These are phyloP conservation scores for Evansstolkia leycettana DNA, from an alignment of 495 filamentous ascomycete species.

Conservation along the genomic window DNA sequence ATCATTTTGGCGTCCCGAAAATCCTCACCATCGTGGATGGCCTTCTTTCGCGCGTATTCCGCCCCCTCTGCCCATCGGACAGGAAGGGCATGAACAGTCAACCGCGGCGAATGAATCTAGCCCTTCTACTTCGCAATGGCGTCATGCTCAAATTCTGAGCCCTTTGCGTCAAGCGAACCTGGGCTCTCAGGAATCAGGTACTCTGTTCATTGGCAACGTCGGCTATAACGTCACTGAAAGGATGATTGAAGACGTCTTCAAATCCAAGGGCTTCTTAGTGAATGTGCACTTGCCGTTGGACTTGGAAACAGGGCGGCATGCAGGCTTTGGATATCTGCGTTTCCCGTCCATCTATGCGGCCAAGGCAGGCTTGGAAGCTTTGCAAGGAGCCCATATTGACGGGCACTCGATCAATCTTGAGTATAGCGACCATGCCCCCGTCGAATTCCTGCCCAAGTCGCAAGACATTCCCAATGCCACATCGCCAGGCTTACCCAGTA, in stretches of 20 bases:
- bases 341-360: slow-evolving; percentile 70
- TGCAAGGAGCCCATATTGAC: slow-evolving; percentile 65
- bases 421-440: slow-evolving; percentile 42
- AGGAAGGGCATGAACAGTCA: neutral
- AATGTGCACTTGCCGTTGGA: slow-evolving; percentile 81
- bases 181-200: too few species aligned
- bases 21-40: slow-evolving; percentile 2
- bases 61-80: slow-evolving; percentile 1
- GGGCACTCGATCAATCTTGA: slow-evolving; percentile 83
- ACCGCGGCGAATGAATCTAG: neutral
- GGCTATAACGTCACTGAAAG: slow-evolving; percentile 70
- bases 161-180: too few species aligned
- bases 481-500: neutral
- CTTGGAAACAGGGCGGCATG: slow-evolving; percentile 61
- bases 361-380: slow-evolving; percentile 55
- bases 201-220: slow-evolving; percentile 82
- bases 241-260: slow-evolving; percentile 62
- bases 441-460: slow-evolving; percentile 7
- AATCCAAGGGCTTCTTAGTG: slow-evolving; percentile 54
- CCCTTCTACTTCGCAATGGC: too few species aligned
- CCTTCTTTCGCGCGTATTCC: neutral
- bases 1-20: slow-evolving; percentile 1
- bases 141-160: too few species aligned
- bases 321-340: slow-evolving; percentile 87
- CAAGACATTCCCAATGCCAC: neutral